phyloP scores from a whole-genome alignment of 768 basidiomycete species.

The Neoboletus brunneissimus region DNA sequence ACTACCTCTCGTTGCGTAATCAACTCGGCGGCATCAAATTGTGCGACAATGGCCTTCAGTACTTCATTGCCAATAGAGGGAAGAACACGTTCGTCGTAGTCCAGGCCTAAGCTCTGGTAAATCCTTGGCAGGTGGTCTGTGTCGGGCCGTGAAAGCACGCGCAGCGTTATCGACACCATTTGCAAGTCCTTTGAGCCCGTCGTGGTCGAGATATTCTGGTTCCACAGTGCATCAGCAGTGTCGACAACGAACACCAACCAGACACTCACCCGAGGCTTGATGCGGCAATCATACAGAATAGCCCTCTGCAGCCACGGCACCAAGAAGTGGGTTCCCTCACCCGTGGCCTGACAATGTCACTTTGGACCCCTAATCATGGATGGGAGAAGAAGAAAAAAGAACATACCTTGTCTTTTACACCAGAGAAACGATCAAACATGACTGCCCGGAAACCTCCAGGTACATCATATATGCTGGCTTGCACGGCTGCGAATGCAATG shows the following conservation, averaged over 20 bases:
- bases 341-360: conserved; percentile 58
- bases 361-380: background rate
- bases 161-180: conserved; percentile 96
- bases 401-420: conserved; percentile 76
- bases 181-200: conserved; percentile 98
- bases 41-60: conserved; percentile 95
- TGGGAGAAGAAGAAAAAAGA: background rate
- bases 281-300: conserved; percentile 96
- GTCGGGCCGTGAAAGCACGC: conserved; percentile 94
- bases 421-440: conserved; percentile 97
- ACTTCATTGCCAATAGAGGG: conserved; percentile 99
- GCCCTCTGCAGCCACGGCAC: conserved; percentile 95
- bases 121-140: conserved; percentile 84
- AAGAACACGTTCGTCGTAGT: conserved; percentile 97
- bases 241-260: background rate
- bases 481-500: conserved; percentile 39
- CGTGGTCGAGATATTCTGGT: conserved; percentile 94
- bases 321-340: conserved; percentile 95
- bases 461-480: conserved; percentile 65
- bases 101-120: conserved; percentile 91
- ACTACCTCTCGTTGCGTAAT: conserved; percentile 98
- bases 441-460: conserved; percentile 93
- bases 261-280: conserved; percentile 81
- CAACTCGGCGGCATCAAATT: conserved; percentile 95
- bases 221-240: background rate